A percentile compares a stretch with the other conserved stretches of the same genome.
phyloP scores from a whole-genome alignment of 225 moss, liverwort and hornwort genomes.

The Marchantia polymorpha region DNA sequence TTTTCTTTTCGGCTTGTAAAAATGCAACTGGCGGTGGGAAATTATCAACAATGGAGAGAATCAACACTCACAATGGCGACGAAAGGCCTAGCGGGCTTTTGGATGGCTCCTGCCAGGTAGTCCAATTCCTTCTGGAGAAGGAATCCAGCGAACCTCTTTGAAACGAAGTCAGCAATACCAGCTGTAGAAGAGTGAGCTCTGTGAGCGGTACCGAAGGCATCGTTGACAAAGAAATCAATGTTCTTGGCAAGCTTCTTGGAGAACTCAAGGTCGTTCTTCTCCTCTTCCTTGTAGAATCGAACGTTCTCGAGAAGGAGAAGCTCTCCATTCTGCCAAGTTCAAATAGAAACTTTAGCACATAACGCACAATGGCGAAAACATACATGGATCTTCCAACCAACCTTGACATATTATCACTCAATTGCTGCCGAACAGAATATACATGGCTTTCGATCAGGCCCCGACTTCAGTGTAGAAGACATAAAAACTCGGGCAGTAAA shows the following conservation, averaged over 20 bases:
- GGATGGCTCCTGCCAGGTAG: conserved; percentile 67
- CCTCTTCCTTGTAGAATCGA: conserved; percentile 93
- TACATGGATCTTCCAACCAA: no score
- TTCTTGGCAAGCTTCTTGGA: conserved; percentile 72
- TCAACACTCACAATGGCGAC: conserved; percentile 71
- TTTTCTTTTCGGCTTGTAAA: background rate
- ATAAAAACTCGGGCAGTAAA: background rate
- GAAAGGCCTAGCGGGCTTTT: conserved; percentile 70
- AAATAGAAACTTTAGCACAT: background rate
- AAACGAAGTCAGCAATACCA: conserved; percentile 68
- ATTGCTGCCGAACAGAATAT: background rate
- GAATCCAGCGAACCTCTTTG: conserved; percentile 66
- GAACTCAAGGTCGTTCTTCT: conserved; percentile 76
- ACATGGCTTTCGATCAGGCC: background rate
- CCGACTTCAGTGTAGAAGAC: background rate
- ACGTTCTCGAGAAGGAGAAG: conserved; percentile 86
- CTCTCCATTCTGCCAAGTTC: conserved; percentile 51
- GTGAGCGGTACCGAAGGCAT: conserved; percentile 96
- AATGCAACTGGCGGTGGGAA: no score
- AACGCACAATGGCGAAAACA: background rate
- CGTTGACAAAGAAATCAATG: conserved; percentile 76
- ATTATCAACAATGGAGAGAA: background rate
- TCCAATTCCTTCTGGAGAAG: conserved; percentile 90
- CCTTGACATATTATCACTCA: background rate
- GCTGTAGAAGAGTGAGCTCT: conserved; percentile 91